These are phyloP conservation scores for Babesia bovis DNA, from an alignment of 169 alveolate genomes.

Conservation along the genomic window DNA sequence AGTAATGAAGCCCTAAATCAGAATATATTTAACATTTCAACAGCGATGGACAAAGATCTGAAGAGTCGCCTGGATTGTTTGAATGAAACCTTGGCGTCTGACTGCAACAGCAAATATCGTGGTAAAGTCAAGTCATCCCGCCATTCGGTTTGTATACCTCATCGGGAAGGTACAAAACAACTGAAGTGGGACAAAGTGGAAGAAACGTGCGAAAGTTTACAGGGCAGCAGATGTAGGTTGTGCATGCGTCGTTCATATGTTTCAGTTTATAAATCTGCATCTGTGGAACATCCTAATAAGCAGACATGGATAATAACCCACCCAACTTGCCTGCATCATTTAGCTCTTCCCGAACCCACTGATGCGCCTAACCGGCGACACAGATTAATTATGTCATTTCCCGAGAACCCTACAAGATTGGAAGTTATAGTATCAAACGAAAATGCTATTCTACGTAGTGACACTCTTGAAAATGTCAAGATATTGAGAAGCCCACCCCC, in stretches of 20 bases:
- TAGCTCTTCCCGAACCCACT: constrained; percentile 88
- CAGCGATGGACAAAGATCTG: neutral
- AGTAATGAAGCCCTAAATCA: too few relatives aligned
- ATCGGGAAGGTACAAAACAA: too few relatives aligned
- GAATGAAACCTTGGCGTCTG: too few relatives aligned
- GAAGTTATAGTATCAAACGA: constrained; percentile 84
- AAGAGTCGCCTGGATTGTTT: too few relatives aligned
- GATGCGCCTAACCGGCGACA: constrained; percentile 84
- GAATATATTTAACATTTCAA: neutral
- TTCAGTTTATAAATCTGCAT: neutral
- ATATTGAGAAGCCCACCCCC: constrained; percentile 78
- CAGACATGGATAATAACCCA: constrained; percentile 67
- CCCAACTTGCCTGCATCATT: constrained; percentile 81
- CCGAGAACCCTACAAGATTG: constrained; percentile 88
- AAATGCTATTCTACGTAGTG: constrained; percentile 82
- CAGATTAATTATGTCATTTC: constrained; percentile 78
- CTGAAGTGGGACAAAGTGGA: too few relatives aligned
- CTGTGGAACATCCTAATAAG: neutral
- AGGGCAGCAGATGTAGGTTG: too few relatives aligned
- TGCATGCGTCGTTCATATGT: too few relatives aligned
- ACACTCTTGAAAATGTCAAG: constrained; percentile 75
- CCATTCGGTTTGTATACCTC: too few relatives aligned
- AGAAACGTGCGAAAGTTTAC: too few relatives aligned
- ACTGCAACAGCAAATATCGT: too few relatives aligned
- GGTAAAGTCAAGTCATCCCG: too few relatives aligned